Evolutionary conservation across 2,329 filamentous ascomycete species (phyloP), one percentile per base, ranked within the genome.

Genomic region (Penicillium frequentans): DNA sequence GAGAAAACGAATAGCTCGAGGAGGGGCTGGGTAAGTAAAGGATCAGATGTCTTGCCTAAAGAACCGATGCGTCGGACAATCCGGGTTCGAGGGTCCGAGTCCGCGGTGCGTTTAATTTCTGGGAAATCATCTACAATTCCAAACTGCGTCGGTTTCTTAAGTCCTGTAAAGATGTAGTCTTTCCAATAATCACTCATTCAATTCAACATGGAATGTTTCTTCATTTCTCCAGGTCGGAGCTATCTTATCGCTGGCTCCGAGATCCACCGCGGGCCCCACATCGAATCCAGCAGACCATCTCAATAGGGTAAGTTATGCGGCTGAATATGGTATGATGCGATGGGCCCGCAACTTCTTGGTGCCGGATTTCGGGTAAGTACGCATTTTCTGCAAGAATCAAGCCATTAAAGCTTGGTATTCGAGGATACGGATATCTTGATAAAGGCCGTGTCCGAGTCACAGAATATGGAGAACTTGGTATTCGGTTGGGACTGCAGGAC

Each of bases 261-360:
- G 56, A 58, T 58, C 56, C 56, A 58, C 56, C 45, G 49, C 16
- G 21, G 33, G 56, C 53, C 56, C 56, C 56, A 58, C 56, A 21
- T 9, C 7, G 5, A 33, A 13, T 33, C 31, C 43, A n/a, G 11
- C 21, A 19, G 10, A 33, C n/a, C 26, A 33, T 27, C 19, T 33
- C 45, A 21, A 35, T 48, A 7, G 45, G 26, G 24, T 21, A 37
- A 19, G 23, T 24, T 21, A 27, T 27, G 31, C 31, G 47, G 33
- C 47, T 44, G 6, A 31, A 35, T 19, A 46, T 54, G 47, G 39
- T 35, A 42, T 57, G 39, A 54, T 56, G 35, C 21, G 44, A 56
- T 37, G 14, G 23, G 24, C 3, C 13, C 37, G 10, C 14, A 11
- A 13, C 23, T 14, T 6, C 14, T 10, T 13, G 42, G 42, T 6